Evolutionary conservation across 169 alveolate species (phyloP).

Genomic region (Plasmodium falciparum): DNA sequence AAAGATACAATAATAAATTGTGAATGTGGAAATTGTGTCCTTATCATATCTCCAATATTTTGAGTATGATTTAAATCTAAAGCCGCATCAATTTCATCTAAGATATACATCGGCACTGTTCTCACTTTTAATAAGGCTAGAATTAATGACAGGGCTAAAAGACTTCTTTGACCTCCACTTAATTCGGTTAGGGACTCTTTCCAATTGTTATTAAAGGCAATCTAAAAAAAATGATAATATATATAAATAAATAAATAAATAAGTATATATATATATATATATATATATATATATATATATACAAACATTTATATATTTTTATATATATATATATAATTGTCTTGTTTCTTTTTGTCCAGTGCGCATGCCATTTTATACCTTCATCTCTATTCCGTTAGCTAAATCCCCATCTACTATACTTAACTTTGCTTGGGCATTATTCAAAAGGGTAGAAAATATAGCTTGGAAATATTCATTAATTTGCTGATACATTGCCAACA

Average conservation of each 20-base stretch:
- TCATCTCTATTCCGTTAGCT: conserved; percentile 88
- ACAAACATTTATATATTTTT: background rate
- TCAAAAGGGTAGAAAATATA: conserved; percentile 95
- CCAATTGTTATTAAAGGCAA: conserved; percentile 95
- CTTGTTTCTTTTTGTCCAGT: background rate
- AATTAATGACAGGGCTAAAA: conserved; percentile 97
- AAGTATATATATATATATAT: background rate
- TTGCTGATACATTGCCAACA: conserved; percentile 90
- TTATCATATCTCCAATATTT: conserved; percentile 97
- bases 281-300: background rate
- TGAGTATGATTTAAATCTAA: conserved; percentile 98
- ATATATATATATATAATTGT: background rate
- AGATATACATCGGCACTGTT: conserved; percentile 99
- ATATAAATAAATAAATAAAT: background rate
- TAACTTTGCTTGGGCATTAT: conserved; percentile 95
- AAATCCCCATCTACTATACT: conserved; percentile 88
- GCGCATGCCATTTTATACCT: conserved; percentile 67
- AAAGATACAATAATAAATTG: conserved; percentile 97
- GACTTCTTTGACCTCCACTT: conserved; percentile 97
- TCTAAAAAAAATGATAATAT: conserved; percentile 76
- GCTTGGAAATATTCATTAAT: conserved; percentile 94
- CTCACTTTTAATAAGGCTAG: conserved; percentile 96
- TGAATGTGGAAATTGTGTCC: conserved; percentile 96
- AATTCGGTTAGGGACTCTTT: conserved; percentile 93
- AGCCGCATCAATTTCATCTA: conserved; percentile 99